Percentiles rank a stretch among this genome's conserved stretches.
phyloP scores from a whole-genome alignment of 176 grass and related monocot species.

The Metroxylon sagu region DNA sequence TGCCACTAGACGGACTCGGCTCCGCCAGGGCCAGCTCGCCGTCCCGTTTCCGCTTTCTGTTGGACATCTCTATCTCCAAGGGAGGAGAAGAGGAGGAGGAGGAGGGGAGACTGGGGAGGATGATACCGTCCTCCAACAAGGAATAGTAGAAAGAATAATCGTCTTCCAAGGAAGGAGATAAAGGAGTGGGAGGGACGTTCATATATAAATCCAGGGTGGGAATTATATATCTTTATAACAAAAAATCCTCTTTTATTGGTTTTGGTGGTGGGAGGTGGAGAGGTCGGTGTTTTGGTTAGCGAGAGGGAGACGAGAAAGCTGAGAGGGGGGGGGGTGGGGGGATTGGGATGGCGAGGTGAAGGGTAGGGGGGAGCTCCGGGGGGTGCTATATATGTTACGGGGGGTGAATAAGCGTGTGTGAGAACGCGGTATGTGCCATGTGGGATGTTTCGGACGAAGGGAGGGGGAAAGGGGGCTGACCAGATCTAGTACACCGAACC shows the following conservation, averaged over 20 bases:
- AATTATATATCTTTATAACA: no score
- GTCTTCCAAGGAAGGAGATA: constrained; percentile 22
- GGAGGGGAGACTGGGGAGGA: background rate
- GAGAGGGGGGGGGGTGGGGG: background rate
- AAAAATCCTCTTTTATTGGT: no score
- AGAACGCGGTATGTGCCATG: no score
- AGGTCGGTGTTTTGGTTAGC: background rate
- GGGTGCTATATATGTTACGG: constrained; percentile 14
- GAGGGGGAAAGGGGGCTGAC: constrained; percentile 4
- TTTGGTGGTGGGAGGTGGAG: background rate
- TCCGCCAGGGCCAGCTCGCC: no score
- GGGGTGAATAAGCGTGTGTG: background rate
- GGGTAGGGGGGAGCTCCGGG: background rate
- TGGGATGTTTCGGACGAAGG: background rate
- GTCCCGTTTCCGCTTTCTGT: background rate
- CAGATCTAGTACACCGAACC: constrained; percentile 22
- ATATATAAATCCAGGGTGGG: constrained; percentile 25
- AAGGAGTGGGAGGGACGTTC: constrained; percentile 27
- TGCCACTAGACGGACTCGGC: no score
- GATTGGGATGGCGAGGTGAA: constrained; percentile 1
- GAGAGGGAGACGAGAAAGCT: no score
- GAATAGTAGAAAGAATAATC: constrained; percentile 17
- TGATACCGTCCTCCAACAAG: constrained; percentile 16
- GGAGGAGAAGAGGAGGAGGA: background rate
- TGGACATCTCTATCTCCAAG: background rate